A percentile compares a stretch with the other conserved stretches of the same genome.
These are phyloP conservation scores for Zea mays DNA, from an alignment of 176 grass and related monocot genomes.

Conservation along the genomic window Zm-B73-REFERENCE-NAM-5.0 NC_050098.1:161581001-161581500, in stretches of 20 bases:
- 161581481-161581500: no score
- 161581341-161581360: neutral
- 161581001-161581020: neutral
- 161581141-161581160: neutral
- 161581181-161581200: conserved; percentile 17
- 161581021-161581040: no score
- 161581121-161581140: conserved; percentile 5
- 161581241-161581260: conserved; percentile 22
- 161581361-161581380: neutral
- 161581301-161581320: no score
- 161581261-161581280: neutral
- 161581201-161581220: conserved; percentile 26
- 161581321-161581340: neutral
- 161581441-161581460: no score
- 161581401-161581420: no score
- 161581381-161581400: no score
- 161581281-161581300: no score
- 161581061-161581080: conserved; percentile 14
- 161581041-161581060: conserved; percentile 22
- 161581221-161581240: conserved; percentile 28
- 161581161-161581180: conserved; percentile 40
- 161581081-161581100: conserved; percentile 24
- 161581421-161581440: neutral
- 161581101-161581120: conserved; percentile 6
- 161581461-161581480: no score